Percentiles rank a stretch among this genome's conserved stretches.
Evolutionary conservation across 345 rosid species (phyloP).

Genomic region (Populus tremula): DNA sequence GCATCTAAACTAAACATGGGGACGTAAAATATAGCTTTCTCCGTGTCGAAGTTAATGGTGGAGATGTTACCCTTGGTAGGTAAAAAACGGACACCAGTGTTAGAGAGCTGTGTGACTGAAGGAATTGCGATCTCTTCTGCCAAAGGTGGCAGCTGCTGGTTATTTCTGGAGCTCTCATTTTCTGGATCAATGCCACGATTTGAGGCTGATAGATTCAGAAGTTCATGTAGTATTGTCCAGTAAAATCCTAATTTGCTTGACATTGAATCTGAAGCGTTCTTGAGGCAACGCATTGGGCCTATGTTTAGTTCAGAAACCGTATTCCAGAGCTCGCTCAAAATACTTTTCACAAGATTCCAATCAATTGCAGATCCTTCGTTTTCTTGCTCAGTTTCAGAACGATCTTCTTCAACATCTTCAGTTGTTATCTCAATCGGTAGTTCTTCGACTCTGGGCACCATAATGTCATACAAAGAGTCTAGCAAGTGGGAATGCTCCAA

Average conservation of each 20-base stretch:
- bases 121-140: slow-evolving; percentile 75
- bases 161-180: neutral
- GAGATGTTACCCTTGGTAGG: slow-evolving; percentile 44
- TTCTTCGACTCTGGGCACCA: slow-evolving; percentile 40
- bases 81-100: slow-evolving; percentile 45
- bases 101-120: slow-evolving; percentile 48
- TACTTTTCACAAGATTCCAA: slow-evolving; percentile 16
- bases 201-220: slow-evolving; percentile 38
- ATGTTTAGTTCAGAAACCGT: slow-evolving; percentile 23
- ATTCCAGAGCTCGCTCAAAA: slow-evolving; percentile 27
- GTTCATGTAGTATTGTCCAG: slow-evolving; percentile 45
- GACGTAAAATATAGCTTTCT: slow-evolving; percentile 39
- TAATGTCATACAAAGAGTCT: slow-evolving; percentile 47
- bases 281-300: slow-evolving; percentile 18
- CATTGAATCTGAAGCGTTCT: slow-evolving; percentile 28
- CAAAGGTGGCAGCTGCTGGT: slow-evolving; percentile 41
- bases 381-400: slow-evolving; percentile 11
- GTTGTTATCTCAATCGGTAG: slow-evolving; percentile 10
- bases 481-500: slow-evolving; percentile 43
- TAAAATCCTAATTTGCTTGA: slow-evolving; percentile 38
- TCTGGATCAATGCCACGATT: neutral
- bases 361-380: slow-evolving; percentile 13
- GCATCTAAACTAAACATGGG: slow-evolving; percentile 54
- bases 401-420: slow-evolving; percentile 17
- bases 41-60: slow-evolving; percentile 41